phyloP scores from a whole-genome alignment of 805 yeast genomes.

The Myxozyma mucilagina region DNA sequence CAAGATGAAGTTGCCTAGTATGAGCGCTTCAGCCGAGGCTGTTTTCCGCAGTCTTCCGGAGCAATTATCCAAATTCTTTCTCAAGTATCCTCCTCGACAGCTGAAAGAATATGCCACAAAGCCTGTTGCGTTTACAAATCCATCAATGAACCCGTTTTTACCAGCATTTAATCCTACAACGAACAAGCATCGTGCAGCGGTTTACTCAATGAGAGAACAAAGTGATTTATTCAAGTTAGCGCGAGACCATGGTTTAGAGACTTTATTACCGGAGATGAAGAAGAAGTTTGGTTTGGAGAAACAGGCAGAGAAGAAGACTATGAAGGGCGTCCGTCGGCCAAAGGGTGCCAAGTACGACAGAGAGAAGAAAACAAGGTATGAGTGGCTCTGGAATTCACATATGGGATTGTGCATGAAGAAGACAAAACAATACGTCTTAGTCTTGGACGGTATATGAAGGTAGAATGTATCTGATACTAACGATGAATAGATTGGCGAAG shows the following conservation, averaged over 20 bases:
- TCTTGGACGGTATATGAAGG: neutral
- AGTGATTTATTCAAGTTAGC: constrained; percentile 76
- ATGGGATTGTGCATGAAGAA: neutral
- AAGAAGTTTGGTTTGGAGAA: constrained; percentile 36
- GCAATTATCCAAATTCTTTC: constrained; percentile 66
- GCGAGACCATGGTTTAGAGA: constrained; percentile 64
- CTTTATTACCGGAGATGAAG: constrained; percentile 63
- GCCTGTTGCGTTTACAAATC: constrained; percentile 60
- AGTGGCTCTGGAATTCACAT: neutral
- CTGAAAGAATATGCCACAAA: constrained; percentile 57
- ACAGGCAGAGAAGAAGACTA: constrained; percentile 14
- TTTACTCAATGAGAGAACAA: constrained; percentile 71
- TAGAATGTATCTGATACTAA: neutral
- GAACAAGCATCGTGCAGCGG: constrained; percentile 65
- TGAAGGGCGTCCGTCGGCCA: constrained; percentile 23
- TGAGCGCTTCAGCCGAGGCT: constrained; percentile 9
- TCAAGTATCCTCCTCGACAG: constrained; percentile 73
- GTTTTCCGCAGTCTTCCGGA: constrained; percentile 59
- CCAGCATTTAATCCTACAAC: constrained; percentile 76
- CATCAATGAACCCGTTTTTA: constrained; percentile 73
- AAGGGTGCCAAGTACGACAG: constrained; percentile 20
- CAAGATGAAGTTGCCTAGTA: neutral
- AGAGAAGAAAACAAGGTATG: constrained; percentile 7
- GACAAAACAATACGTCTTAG: neutral
- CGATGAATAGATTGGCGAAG: constrained; percentile 11